Percentiles rank a stretch among this genome's conserved stretches.
phyloP scores from a whole-genome alignment of 2,329 filamentous ascomycete genomes.

The Diaporthe sp. region DNA sequence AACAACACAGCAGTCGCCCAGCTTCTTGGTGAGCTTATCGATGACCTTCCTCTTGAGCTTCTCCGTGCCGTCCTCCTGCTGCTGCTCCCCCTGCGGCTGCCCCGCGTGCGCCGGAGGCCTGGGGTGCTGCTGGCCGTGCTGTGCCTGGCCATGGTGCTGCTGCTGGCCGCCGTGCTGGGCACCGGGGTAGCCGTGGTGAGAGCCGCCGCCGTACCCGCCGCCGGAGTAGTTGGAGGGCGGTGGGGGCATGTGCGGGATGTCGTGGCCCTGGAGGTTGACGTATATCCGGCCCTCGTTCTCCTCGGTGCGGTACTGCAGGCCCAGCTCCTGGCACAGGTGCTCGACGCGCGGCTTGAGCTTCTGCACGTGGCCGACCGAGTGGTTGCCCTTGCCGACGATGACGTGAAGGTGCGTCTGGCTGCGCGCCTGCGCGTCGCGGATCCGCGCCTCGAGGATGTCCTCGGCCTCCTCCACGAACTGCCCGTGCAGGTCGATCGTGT shows the following conservation, averaged over 20 bases:
- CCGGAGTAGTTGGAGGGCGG: slow-evolving; percentile 64
- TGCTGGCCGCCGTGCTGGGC: slow-evolving; percentile 56
- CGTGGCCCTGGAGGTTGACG: slow-evolving; percentile 84
- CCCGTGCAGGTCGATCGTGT: slow-evolving; percentile 95
- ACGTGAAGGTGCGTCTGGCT: slow-evolving; percentile 90
- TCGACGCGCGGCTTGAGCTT: slow-evolving; percentile 98
- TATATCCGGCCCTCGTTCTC: slow-evolving; percentile 92
- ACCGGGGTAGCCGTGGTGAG: slow-evolving; percentile 53
- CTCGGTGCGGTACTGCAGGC: slow-evolving; percentile 87
- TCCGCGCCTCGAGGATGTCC: slow-evolving; percentile 87
- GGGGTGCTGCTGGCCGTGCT: slow-evolving; percentile 59
- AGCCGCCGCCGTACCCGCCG: slow-evolving; percentile 51
- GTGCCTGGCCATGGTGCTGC: slow-evolving; percentile 61
- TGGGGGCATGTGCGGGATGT: slow-evolving; percentile 60
- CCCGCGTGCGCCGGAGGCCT: slow-evolving; percentile 48
- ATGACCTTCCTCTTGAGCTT: slow-evolving; percentile 73
- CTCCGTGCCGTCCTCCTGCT: slow-evolving; percentile 68
- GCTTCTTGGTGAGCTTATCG: slow-evolving; percentile 71
- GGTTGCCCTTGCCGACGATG: slow-evolving; percentile 96
- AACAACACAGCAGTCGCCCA: slow-evolving; percentile 70
- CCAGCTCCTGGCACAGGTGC: slow-evolving; percentile 85
- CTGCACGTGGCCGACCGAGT: slow-evolving; percentile 84
- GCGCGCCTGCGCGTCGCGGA: slow-evolving; percentile 79
- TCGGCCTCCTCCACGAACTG: slow-evolving; percentile 96
- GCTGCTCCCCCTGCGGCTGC: slow-evolving; percentile 54